phyloP scores from a whole-genome alignment of 148 eudicot genomes.

The Silene uniflora region DNA sequence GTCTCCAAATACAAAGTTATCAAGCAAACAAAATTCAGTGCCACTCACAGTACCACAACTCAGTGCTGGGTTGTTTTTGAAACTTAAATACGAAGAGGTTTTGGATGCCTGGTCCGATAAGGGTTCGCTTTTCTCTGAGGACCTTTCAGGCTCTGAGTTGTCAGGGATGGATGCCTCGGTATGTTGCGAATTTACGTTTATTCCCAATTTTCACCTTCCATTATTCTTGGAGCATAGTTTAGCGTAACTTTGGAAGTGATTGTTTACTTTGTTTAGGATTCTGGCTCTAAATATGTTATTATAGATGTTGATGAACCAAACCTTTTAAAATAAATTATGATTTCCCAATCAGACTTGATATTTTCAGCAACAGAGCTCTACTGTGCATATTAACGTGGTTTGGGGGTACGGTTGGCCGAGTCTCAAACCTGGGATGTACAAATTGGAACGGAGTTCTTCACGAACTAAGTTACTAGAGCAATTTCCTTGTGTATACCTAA shows the following conservation, averaged over 20 bases:
- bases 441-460: too few species aligned
- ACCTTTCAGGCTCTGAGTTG: constrained; percentile 39
- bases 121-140: constrained; percentile 70
- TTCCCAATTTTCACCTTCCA: neutral
- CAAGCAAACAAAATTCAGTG: constrained; percentile 28
- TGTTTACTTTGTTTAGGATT: neutral
- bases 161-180: constrained; percentile 56
- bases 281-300: neutral
- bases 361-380: constrained; percentile 10
- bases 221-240: neutral
- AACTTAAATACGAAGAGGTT: constrained; percentile 66
- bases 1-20: constrained; percentile 14
- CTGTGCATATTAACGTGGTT: neutral
- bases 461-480: too few species aligned
- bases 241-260: too few species aligned
- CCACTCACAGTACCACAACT: constrained; percentile 26
- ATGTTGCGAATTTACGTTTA: constrained; percentile 19
- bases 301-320: neutral
- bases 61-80: constrained; percentile 40
- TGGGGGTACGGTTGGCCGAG: too few species aligned
- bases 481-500: too few species aligned
- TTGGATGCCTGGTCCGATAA: constrained; percentile 77
- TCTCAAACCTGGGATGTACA: too few species aligned
- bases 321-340: constrained; percentile 2
- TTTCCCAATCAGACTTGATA: neutral